Conservation (phyloP, 176 grass and related monocot genomes). For the Eremochloa ophiuroides region DNA sequence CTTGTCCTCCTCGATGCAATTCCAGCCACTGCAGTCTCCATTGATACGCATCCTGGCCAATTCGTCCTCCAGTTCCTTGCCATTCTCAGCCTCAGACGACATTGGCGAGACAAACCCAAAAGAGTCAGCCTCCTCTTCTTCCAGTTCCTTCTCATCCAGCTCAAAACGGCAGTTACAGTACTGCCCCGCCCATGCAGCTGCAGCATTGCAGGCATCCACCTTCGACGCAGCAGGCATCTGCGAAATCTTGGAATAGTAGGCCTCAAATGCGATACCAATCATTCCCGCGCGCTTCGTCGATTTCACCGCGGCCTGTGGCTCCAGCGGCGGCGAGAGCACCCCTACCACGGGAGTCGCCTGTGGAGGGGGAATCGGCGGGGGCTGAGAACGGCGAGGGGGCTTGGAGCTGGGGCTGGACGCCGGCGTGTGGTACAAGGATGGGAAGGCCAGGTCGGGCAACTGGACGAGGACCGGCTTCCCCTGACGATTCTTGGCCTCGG, state of each 20-base stretch:
- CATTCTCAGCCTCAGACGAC: constrained; percentile 50
- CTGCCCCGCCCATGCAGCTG: constrained; percentile 69
- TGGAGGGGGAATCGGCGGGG: constrained; percentile 40
- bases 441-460: constrained; percentile 78
- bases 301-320: constrained; percentile 86
- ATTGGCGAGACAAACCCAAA: constrained; percentile 34
- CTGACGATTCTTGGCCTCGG: constrained; percentile 65
- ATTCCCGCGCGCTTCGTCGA: constrained; percentile 86
- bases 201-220: constrained; percentile 76
- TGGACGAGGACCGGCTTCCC: constrained; percentile 82
- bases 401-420: constrained; percentile 33
- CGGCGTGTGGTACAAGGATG: constrained; percentile 81
- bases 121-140: constrained; percentile 21
- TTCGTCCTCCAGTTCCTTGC: constrained; percentile 43
- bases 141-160: constrained; percentile 46
- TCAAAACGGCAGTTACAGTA: constrained; percentile 82
- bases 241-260: constrained; percentile 74
- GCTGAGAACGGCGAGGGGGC: constrained; percentile 44
- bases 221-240: constrained; percentile 82
- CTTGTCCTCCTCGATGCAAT: constrained; percentile 40
- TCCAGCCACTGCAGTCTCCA: constrained; percentile 17
- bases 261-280: constrained; percentile 65
- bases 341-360: constrained; percentile 40
- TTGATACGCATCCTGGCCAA: constrained; percentile 27
- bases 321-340: constrained; percentile 74